These are phyloP conservation scores for Acer negundo DNA, from an alignment of 345 rosid genomes.

Conservation along the genomic window DNA sequence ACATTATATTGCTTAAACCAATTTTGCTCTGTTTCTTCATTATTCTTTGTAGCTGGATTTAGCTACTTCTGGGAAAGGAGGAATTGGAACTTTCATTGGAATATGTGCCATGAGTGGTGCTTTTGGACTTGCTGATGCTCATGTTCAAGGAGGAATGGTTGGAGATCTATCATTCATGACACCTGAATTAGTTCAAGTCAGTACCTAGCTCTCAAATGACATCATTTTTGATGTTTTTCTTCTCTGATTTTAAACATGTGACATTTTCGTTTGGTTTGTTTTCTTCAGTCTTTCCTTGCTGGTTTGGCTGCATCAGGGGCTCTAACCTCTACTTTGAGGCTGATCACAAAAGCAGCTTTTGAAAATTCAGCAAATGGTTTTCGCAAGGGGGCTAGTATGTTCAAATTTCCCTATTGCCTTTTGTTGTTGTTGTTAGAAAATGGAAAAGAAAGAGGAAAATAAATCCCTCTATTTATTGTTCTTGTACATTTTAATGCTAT, in stretches of 20 bases:
- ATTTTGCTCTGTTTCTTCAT: background rate
- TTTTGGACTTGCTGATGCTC: constrained; percentile 87
- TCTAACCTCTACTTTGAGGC: constrained; percentile 65
- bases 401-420: background rate
- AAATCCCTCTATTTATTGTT: background rate
- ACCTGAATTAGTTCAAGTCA: constrained; percentile 68
- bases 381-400: constrained; percentile 84
- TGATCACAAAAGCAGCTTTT: constrained; percentile 77
- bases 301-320: constrained; percentile 81
- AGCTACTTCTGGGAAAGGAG: constrained; percentile 79
- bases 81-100: constrained; percentile 63
- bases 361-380: constrained; percentile 59
- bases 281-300: constrained; percentile 57
- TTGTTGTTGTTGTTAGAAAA: background rate
- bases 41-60: constrained; percentile 59
- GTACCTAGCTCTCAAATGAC: background rate
- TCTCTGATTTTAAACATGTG: background rate
- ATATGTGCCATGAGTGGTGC: constrained; percentile 59
- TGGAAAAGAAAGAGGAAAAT: background rate
- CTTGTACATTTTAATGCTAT: background rate
- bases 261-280: background rate
- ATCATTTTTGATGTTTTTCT: background rate
- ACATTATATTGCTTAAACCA: background rate
- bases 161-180: constrained; percentile 86
- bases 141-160: constrained; percentile 86